A percentile compares a stretch with the other conserved stretches of the same genome.
These are phyloP conservation scores for Alternaria ethzedia DNA, from an alignment of 2,329 filamentous ascomycete species.

Conservation along the genomic window DNA sequence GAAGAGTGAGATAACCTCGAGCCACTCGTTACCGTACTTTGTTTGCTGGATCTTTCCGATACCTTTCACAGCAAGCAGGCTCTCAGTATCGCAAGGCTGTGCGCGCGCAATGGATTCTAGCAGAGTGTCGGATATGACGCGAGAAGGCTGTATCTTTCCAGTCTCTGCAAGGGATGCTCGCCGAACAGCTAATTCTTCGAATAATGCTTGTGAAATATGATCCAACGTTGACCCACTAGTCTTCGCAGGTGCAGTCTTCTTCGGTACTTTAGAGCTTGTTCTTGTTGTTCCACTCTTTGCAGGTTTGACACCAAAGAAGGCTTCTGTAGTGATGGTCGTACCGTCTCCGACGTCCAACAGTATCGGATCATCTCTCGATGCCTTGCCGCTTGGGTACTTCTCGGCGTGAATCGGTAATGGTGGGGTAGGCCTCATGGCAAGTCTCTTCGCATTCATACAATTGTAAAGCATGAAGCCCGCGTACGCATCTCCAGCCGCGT, in stretches of 20 bases:
- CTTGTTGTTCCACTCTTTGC: neutral
- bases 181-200: constrained; percentile 20
- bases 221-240: constrained; percentile 15
- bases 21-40: constrained; percentile 37
- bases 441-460: constrained; percentile 67
- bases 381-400: constrained; percentile 27
- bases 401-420: constrained; percentile 35
- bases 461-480: constrained; percentile 79
- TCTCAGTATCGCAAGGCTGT: constrained; percentile 24
- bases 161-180: constrained; percentile 26
- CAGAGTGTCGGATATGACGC: constrained; percentile 28
- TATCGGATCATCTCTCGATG: constrained; percentile 22
- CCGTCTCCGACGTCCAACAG: constrained; percentile 28
- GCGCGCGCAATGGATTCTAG: constrained; percentile 33
- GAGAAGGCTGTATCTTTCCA: constrained; percentile 10
- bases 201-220: constrained; percentile 22
- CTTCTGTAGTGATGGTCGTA: constrained; percentile 25
- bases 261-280: neutral
- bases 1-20: constrained; percentile 32
- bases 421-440: constrained; percentile 55
- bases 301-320: constrained; percentile 28
- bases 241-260: neutral
- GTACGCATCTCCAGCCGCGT: constrained; percentile 84
- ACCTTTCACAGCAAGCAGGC: constrained; percentile 33
- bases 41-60: constrained; percentile 25